Percentiles rank a stretch among this genome's conserved stretches.
Evolutionary conservation across 1,284 basidiomycete genomes (phyloP).

Genomic region (Marasmius sp.): DNA sequence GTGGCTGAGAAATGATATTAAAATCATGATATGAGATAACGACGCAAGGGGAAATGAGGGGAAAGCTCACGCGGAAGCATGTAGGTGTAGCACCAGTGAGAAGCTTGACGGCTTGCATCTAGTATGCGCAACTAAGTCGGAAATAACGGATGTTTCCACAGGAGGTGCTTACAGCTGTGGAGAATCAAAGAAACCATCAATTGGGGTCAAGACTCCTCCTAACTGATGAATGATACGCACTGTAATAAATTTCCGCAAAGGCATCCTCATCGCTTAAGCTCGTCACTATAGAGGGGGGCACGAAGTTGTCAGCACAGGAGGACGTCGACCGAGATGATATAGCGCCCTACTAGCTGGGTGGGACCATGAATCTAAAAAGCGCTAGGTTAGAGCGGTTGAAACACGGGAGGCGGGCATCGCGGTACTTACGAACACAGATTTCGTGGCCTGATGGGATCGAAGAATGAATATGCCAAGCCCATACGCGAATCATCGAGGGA

Average conservation of each 20-base stretch:
- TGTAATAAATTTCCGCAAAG: conserved; percentile 82
- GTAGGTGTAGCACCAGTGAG: conserved; percentile 64
- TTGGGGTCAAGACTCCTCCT: neutral
- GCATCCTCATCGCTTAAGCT: conserved; percentile 70
- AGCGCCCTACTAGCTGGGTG: conserved; percentile 42
- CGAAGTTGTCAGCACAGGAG: neutral
- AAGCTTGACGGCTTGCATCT: conserved; percentile 54
- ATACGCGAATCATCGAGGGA: neutral
- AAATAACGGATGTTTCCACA: neutral
- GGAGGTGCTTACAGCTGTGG: conserved; percentile 9
- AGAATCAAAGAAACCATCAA: neutral
- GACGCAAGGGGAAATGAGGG: neutral
- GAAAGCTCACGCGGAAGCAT: conserved; percentile 56
- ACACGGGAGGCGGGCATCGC: neutral
- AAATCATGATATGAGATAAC: neutral
- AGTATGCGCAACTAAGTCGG: conserved; percentile 4
- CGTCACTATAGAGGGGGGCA: conserved; percentile 47
- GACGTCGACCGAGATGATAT: neutral
- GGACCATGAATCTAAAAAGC: conserved; percentile 52
- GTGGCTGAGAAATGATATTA: conserved; percentile 39
- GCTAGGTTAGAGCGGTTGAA: neutral
- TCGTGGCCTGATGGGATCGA: conserved; percentile 49
- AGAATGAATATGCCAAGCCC: neutral
- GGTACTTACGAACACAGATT: conserved; percentile 52
- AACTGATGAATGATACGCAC: conserved; percentile 27